phyloP scores from a whole-genome alignment of 2,329 filamentous ascomycete genomes.

The Macrophomina tecta region DNA sequence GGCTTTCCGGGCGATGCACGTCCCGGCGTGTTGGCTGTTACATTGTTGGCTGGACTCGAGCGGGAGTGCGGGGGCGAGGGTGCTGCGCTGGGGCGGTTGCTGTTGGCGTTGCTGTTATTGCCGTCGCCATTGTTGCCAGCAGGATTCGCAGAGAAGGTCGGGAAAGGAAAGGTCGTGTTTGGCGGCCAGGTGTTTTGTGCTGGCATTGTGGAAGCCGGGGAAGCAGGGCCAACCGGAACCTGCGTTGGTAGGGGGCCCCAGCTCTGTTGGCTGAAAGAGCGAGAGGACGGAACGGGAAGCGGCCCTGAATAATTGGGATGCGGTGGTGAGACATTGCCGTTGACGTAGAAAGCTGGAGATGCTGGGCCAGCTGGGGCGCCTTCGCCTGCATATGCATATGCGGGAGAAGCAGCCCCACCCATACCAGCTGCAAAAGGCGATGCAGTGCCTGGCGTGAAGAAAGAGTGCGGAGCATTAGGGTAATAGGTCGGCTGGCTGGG shows the following conservation, averaged over 20 bases:
- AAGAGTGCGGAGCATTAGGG: constrained; percentile 2
- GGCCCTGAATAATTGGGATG: constrained; percentile 17
- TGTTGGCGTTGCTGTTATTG: neutral
- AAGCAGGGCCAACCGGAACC: neutral
- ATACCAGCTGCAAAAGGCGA: constrained; percentile 6
- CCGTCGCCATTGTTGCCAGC: neutral
- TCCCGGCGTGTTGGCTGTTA: neutral
- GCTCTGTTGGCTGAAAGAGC: constrained; percentile 7
- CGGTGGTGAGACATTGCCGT: constrained; percentile 2
- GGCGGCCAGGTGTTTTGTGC: neutral
- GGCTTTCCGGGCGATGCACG: neutral
- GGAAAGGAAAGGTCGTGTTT: constrained; percentile 12
- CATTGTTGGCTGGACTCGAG: neutral
- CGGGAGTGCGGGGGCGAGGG: constrained; percentile 2
- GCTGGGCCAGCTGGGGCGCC: neutral
- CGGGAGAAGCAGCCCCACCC: neutral
- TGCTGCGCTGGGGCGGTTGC: constrained; percentile 3
- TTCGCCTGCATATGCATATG: neutral
- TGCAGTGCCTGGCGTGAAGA: constrained; percentile 10
- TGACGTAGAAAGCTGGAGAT: neutral
- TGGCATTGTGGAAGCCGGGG: neutral
- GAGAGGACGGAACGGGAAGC: constrained; percentile 9
- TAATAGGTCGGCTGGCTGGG: constrained; percentile 1
- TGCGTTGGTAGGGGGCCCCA: neutral
- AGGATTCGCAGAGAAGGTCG: neutral